Conservation (phyloP, 768 basidiomycete species). For the Coprinopsis cinerea region DNA sequence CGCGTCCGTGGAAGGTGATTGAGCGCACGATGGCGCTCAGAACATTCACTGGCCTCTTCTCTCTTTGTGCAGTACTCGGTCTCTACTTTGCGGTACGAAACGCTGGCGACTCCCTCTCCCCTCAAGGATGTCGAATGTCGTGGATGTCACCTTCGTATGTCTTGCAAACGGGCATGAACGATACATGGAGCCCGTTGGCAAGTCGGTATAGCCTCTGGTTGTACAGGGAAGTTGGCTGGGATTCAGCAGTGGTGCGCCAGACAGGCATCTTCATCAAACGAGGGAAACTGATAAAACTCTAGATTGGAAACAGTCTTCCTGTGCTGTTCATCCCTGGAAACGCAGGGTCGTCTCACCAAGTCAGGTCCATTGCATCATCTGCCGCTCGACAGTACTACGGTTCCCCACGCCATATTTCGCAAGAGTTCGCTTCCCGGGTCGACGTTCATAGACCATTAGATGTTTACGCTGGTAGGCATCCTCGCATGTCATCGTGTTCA, state of each 20-base stretch:
- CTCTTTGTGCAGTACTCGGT: slow-evolving; percentile 26
- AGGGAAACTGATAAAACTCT: neutral
- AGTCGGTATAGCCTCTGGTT: slow-evolving; percentile 80
- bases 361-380: slow-evolving; percentile 91
- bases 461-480: slow-evolving; percentile 71
- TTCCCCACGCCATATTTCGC: slow-evolving; percentile 49
- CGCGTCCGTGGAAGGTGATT: neutral
- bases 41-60: slow-evolving; percentile 31
- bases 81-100: slow-evolving; percentile 41
- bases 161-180: slow-evolving; percentile 60
- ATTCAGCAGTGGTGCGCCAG: slow-evolving; percentile 49
- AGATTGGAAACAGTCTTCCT: slow-evolving; percentile 52
- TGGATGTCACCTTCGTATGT: slow-evolving; percentile 93
- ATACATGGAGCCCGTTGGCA: slow-evolving; percentile 65
- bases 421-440: slow-evolving; percentile 43
- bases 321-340: slow-evolving; percentile 97
- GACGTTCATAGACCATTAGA: slow-evolving; percentile 55
- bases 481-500: neutral
- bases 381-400: slow-evolving; percentile 76
- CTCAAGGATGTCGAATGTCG: slow-evolving; percentile 94
- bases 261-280: neutral
- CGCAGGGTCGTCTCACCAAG: slow-evolving; percentile 91
- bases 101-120: slow-evolving; percentile 52
- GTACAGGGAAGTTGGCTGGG: slow-evolving; percentile 88
- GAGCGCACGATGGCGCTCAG: slow-evolving; percentile 12